Conservation (phyloP, 2,329 filamentous ascomycete genomes). For the Pseudogymnoascus sp. region DNA sequence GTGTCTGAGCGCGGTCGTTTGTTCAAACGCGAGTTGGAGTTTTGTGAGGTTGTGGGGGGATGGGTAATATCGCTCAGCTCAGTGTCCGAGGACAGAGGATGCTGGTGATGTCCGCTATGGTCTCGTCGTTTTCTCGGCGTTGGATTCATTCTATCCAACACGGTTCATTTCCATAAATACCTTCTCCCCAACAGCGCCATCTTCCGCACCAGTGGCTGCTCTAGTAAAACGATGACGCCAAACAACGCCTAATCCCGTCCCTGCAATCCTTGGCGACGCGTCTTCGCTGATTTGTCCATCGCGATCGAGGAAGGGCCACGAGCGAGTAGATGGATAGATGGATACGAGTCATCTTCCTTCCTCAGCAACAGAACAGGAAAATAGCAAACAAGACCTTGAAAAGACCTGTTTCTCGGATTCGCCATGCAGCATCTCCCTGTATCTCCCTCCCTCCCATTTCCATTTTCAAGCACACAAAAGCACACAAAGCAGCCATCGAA, state of each 20-base stretch:
- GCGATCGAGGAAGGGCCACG: not conserved
- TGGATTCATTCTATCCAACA: not conserved
- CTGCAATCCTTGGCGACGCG: not conserved
- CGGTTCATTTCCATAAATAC: not conserved
- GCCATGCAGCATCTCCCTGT: not conserved
- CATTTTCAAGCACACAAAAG: not conserved
- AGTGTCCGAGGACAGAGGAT: not conserved
- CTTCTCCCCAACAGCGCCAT: not conserved
- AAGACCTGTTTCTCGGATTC: not conserved
- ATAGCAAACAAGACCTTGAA: not conserved
- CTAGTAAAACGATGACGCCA: not conserved
- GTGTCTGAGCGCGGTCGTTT: not conserved
- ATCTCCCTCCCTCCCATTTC: no score
- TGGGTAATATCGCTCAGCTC: not conserved
- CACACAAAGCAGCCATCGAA: not conserved
- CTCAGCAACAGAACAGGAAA: not conserved
- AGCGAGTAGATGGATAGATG: no score
- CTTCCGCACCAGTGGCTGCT: not conserved
- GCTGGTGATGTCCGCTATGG: not conserved
- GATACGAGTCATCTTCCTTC: not conserved
- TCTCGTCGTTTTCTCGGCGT: not conserved
- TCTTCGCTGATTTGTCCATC: not conserved
- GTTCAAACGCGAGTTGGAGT: not conserved
- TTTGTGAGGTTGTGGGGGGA: no score
- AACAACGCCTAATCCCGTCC: not conserved